phyloP scores from a whole-genome alignment of 1,139 yeast species.

The Suhomyces atakaporum region DNA sequence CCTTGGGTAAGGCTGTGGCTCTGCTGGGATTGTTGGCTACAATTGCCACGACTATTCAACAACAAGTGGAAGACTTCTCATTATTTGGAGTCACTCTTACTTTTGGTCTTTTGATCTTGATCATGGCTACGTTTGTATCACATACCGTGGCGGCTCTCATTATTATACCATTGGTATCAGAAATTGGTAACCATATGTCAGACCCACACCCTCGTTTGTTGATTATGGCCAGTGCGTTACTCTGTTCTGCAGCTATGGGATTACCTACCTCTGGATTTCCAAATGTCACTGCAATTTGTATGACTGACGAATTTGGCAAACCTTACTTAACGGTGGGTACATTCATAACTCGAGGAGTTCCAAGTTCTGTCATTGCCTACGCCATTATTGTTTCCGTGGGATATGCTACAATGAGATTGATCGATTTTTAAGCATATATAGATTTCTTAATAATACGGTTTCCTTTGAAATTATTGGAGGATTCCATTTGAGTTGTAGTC shows the following conservation, averaged over 20 bases:
- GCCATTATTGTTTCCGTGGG: constrained; percentile 62
- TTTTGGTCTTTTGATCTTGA: constrained; percentile 65
- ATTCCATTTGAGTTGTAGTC: too few relatives aligned
- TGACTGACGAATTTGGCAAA: constrained; percentile 70
- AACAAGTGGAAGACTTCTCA: constrained; percentile 55
- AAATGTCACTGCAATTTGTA: constrained; percentile 75
- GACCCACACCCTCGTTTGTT: constrained; percentile 60
- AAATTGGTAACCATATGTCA: constrained; percentile 60
- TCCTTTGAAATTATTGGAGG: too few relatives aligned
- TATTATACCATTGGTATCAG: constrained; percentile 67
- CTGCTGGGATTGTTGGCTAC: constrained; percentile 68
- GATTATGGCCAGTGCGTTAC: constrained; percentile 65
- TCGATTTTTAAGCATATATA: constrained; percentile 32
- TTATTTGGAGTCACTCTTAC: constrained; percentile 63
- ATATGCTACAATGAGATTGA: constrained; percentile 60
- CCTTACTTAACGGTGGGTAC: constrained; percentile 66
- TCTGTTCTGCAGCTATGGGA: constrained; percentile 79
- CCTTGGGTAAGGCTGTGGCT: constrained; percentile 72
- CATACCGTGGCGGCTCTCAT: constrained; percentile 80
- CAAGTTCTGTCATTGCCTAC: constrained; percentile 61
- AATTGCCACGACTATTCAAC: constrained; percentile 59
- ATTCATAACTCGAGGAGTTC: constrained; percentile 72
- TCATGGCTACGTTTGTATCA: constrained; percentile 72
- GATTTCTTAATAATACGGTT: too few relatives aligned
- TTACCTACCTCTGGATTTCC: constrained; percentile 79